phyloP scores from a whole-genome alignment of 139 green algal genomes.

The Tetradesmus lagerheimii region DNA sequence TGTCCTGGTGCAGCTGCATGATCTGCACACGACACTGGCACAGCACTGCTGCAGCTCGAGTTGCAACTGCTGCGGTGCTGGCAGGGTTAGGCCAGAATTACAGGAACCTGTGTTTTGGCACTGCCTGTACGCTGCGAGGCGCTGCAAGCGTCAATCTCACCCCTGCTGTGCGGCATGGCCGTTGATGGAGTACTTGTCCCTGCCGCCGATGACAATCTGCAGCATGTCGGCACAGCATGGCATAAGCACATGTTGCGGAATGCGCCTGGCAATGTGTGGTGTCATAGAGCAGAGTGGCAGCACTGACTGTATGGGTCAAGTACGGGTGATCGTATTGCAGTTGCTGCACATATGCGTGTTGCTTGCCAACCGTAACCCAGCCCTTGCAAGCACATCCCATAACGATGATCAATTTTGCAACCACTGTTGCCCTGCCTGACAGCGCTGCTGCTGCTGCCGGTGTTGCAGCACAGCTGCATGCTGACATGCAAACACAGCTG shows the following conservation, averaged over 20 bases:
- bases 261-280: too few species aligned
- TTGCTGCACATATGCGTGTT: too few species aligned
- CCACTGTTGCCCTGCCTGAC: neutral
- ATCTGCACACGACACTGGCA: neutral
- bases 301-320: too few species aligned
- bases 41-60: neutral
- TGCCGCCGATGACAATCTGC: conserved; percentile 95
- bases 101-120: neutral
- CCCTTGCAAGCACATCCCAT: too few species aligned
- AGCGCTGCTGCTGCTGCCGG: neutral
- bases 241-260: neutral
- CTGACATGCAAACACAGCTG: neutral
- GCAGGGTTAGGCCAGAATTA: neutral
- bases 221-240: neutral
- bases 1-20: neutral
- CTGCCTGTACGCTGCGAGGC: neutral
- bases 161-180: conserved; percentile 90
- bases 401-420: too few species aligned
- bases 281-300: neutral
- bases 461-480: neutral
- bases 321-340: too few species aligned
- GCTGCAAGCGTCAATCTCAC: conserved; percentile 55
- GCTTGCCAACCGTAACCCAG: too few species aligned
- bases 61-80: neutral
- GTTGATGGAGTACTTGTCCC: conserved; percentile 99